Evolutionary conservation across 164 flowering plant species (phyloP), one percentile per base, ranked within the genome.

Genomic region (Protea cynaroides): DNA sequence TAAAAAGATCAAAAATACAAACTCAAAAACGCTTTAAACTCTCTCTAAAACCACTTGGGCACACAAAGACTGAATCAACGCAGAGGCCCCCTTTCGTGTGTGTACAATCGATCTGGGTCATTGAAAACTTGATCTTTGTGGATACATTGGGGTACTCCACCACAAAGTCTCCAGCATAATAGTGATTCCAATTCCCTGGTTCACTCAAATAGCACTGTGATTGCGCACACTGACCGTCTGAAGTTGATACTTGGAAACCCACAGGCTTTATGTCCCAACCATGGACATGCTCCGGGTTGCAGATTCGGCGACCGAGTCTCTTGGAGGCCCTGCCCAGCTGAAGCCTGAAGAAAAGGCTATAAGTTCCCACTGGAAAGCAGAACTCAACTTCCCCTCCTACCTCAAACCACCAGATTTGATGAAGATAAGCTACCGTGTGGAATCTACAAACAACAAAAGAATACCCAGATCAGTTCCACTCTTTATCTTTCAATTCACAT

Each of bases 61-160:
- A 77, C 56, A 92, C 82, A 25, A 83, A 70, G 47, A 83, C 90
- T 22, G 89, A 81, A 65, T 92, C 97, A n/a, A 92, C 75, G 66
- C 90, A 86, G 0, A 92, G 79, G 12, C 96, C 98, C 21, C 96
- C 98, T 75, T 92, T 92, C 3, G 88, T 84, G 70, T 92, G 96
- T 22, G 98, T 89, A 78, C 98, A 92, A 73, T 92, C 98, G 19
- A 87, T 92, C 75, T 92, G 98, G 23, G 82, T 86, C 83, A 84
- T 60, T 0, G 98, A 87, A 65, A 83, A 89, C 58, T 81, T 87
- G 75, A 92, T 61, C 81, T 81, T 86, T 1, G 71, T 87, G 29
- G 65, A 68, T 19, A 56, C 36, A 53, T 72, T 51, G 0, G 83
- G 58, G 38, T 72, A 75, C 51, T 77, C 78, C 2, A 85, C 87